Percentiles rank a stretch among this genome's conserved stretches.
Conservation (phyloP, 2,329 filamentous ascomycete species). For the Penicillium glabrum region DNA sequence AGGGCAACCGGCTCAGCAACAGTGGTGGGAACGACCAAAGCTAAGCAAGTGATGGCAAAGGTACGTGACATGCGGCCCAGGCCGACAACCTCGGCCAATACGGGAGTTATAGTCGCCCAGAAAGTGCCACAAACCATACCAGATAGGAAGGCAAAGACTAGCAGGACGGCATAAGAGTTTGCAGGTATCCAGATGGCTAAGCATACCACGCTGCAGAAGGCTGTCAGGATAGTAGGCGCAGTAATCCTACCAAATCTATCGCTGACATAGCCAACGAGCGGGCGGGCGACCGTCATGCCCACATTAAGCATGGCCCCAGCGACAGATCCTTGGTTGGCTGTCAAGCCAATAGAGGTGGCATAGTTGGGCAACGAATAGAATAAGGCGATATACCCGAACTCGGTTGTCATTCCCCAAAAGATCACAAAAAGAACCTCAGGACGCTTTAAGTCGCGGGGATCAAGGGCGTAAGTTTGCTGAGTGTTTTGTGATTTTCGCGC, state of each 20-base stretch:
- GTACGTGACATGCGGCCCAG: neutral
- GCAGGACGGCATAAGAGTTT: neutral
- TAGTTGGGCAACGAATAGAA: constrained; percentile 62
- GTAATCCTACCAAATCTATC: constrained; percentile 60
- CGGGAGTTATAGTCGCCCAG: constrained; percentile 1
- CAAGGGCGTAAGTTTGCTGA: neutral
- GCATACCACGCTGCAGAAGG: neutral
- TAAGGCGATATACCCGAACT: constrained; percentile 62
- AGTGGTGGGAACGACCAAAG: neutral
- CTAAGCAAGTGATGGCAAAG: constrained; percentile 3
- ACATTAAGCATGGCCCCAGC: constrained; percentile 60
- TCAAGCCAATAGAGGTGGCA: constrained; percentile 55
- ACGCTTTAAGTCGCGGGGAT: neutral
- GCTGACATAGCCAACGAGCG: constrained; percentile 58
- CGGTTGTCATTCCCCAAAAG: constrained; percentile 39
- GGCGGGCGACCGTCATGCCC: constrained; percentile 54
- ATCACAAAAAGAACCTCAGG: neutral
- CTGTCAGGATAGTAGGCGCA: constrained; percentile 42
- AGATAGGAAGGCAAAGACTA: constrained; percentile 5
- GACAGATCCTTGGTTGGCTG: constrained; percentile 54
- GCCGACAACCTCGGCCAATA: constrained; percentile 8
- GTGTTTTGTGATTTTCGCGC: neutral
- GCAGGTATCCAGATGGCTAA: constrained; percentile 7
- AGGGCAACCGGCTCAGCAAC: constrained; percentile 9
- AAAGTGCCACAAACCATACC: constrained; percentile 6